These are phyloP conservation scores for barley (Hordeum vulgare) DNA, from an alignment of 176 grass and related monocot genomes.

Conservation along the genomic window DNA sequence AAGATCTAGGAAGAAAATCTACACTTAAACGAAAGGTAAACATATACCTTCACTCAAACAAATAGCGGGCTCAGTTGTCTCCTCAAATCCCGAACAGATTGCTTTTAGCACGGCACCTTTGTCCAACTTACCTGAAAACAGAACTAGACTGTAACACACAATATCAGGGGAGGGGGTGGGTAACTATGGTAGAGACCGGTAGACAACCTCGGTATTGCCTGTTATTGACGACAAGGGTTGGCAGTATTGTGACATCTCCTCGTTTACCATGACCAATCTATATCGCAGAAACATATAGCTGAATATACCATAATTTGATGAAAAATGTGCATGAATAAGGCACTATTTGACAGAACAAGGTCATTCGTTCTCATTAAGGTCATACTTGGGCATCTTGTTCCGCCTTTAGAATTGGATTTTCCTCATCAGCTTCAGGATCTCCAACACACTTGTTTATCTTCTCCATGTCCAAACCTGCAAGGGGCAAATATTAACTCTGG, in stretches of 20 bases:
- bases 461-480: slow-evolving; percentile 56
- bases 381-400: slow-evolving; percentile 84
- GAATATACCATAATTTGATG: slow-evolving; percentile 14
- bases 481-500: not conserved
- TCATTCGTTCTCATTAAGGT: not conserved
- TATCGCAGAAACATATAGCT: slow-evolving; percentile 7
- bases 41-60: slow-evolving; percentile 78
- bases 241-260: slow-evolving; percentile 91
- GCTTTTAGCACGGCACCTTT: slow-evolving; percentile 88
- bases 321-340: not conserved
- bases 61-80: slow-evolving; percentile 76
- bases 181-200: slow-evolving; percentile 6
- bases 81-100: slow-evolving; percentile 85
- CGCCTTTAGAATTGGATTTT: slow-evolving; percentile 73
- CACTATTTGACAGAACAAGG: not conserved
- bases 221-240: slow-evolving; percentile 85
- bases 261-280: slow-evolving; percentile 71
- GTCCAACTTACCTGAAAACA: slow-evolving; percentile 71
- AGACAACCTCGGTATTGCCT: slow-evolving; percentile 77
- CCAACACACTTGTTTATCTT: slow-evolving; percentile 79
- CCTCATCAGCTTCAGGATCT: slow-evolving; percentile 58
- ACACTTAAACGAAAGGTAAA: not conserved
- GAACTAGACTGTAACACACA: slow-evolving; percentile 26
- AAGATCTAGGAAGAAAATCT: slow-evolving; percentile 26
- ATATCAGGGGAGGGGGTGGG: not conserved